phyloP scores from a whole-genome alignment of 768 basidiomycete genomes.

The Candolleomyces aberdarensis region DNA sequence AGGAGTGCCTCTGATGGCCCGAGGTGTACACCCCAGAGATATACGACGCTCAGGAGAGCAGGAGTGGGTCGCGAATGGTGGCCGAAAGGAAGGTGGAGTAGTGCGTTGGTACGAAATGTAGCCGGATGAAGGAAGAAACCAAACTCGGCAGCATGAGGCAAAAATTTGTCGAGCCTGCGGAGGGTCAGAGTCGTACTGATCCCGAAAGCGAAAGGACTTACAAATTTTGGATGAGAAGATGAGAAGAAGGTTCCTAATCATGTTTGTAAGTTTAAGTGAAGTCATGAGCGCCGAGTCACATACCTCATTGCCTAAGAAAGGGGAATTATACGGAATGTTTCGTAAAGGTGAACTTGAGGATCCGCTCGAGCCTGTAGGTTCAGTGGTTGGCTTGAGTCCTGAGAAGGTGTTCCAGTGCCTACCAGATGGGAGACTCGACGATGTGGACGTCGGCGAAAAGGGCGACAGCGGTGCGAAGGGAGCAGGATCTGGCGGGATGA shows the following conservation, averaged over 20 bases:
- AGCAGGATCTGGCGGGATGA: slow-evolving; percentile 26
- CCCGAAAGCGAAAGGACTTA: slow-evolving; percentile 19
- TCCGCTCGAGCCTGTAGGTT: slow-evolving; percentile 43
- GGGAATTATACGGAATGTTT: slow-evolving; percentile 29
- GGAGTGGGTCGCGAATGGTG: slow-evolving; percentile 46
- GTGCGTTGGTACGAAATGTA: slow-evolving; percentile 44
- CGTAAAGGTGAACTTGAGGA: slow-evolving; percentile 37
- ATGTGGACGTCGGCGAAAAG: slow-evolving; percentile 42
- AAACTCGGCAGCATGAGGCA: slow-evolving; percentile 54
- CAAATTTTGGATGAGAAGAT: slow-evolving; percentile 35
- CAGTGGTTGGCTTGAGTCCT: slow-evolving; percentile 34
- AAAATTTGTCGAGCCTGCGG: slow-evolving; percentile 54
- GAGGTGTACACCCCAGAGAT: slow-evolving; percentile 54
- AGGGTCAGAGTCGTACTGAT: slow-evolving; percentile 6
- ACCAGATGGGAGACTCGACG: slow-evolving; percentile 47
- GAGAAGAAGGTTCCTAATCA: slow-evolving; percentile 37
- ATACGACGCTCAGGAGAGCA: slow-evolving; percentile 46
- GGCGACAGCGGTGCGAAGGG: slow-evolving; percentile 33
- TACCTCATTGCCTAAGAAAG: slow-evolving; percentile 39
- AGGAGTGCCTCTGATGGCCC: slow-evolving; percentile 36
- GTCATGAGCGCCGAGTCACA: slow-evolving; percentile 8
- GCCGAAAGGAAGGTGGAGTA: slow-evolving; percentile 48
- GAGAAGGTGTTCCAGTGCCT: slow-evolving; percentile 38
- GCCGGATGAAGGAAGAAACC: slow-evolving; percentile 61
- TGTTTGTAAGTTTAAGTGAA: slow-evolving; percentile 9